Evolutionary conservation across 805 yeast genomes (phyloP).

Genomic region (Vanderwaltozyma verrucispora): DNA sequence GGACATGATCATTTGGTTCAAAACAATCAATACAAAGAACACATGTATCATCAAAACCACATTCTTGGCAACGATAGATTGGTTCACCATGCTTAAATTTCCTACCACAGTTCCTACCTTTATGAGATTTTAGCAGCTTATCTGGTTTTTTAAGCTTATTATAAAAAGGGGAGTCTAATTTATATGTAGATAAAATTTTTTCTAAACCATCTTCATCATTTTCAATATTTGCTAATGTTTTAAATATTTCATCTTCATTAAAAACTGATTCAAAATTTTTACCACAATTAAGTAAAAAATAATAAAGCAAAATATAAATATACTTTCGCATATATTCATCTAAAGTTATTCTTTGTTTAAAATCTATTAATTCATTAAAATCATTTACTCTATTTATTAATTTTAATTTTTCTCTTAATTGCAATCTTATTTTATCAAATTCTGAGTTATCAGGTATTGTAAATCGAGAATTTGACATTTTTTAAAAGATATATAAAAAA

Average conservation of each 20-base stretch:
- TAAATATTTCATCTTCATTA: slow-evolving; percentile 5
- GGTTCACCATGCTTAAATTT: slow-evolving; percentile 52
- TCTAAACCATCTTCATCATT: not conserved
- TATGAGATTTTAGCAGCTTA: slow-evolving; percentile 30
- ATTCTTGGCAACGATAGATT: slow-evolving; percentile 62
- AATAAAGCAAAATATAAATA: slow-evolving; percentile 25
- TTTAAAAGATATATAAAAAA: too few relatives aligned
- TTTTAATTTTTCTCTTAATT: slow-evolving; percentile 2
- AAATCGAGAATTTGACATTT: too few relatives aligned
- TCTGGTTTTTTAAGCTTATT: slow-evolving; percentile 8
- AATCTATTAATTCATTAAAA: slow-evolving; percentile 1
- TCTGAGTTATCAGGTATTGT: not conserved
- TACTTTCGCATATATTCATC: not conserved
- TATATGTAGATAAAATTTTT: not conserved
- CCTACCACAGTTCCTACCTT: slow-evolving; percentile 60
- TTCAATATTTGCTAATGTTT: too few relatives aligned
- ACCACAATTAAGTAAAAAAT: slow-evolving; percentile 32
- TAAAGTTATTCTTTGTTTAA: slow-evolving; percentile 2
- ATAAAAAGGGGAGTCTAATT: slow-evolving; percentile 10
- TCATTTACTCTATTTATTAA: slow-evolving; percentile 2
- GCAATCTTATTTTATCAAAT: not conserved
- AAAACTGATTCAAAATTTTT: slow-evolving; percentile 27
- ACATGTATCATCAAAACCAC: slow-evolving; percentile 72
- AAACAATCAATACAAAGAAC: slow-evolving; percentile 68
- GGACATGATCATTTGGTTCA: slow-evolving; percentile 55